Conservation (phyloP, 83 land plant genomes). For the Thuja plicata region DNA sequence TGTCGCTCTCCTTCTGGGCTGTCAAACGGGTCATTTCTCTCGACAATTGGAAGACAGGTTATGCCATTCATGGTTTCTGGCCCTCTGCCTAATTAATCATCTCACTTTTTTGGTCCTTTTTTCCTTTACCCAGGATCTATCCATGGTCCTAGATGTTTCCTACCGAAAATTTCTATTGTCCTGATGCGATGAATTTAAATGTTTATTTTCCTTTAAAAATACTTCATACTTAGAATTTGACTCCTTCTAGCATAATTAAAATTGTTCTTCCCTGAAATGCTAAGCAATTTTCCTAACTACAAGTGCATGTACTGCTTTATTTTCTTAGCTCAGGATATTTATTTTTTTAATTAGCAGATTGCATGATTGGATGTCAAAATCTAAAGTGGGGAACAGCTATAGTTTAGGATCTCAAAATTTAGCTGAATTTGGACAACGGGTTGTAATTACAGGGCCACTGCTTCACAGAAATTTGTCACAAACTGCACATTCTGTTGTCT, state of each 20-base stretch:
- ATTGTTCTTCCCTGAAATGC: not conserved
- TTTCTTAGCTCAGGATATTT: no score
- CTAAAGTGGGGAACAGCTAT: no score
- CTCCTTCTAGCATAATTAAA: not conserved
- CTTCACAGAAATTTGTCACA: no score
- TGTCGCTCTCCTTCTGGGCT: conserved; percentile 75
- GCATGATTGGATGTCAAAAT: no score
- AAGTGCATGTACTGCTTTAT: no score
- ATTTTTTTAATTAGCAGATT: no score
- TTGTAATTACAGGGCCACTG: no score
- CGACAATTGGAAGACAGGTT: conserved; percentile 99
- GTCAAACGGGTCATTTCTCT: conserved; percentile 83
- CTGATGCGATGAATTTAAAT: no score
- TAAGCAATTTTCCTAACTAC: not conserved
- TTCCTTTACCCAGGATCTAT: not conserved
- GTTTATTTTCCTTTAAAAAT: not conserved
- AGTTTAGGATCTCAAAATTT: no score
- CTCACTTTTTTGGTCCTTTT: not conserved
- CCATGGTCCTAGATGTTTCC: not conserved
- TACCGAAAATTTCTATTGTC: no score
- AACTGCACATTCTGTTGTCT: no score
- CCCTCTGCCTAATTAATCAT: conserved; percentile 55
- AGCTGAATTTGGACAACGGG: no score
- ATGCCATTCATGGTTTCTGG: conserved; percentile 81
- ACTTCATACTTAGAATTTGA: not conserved